A percentile compares a stretch with the other conserved stretches of the same genome.
phyloP scores from a whole-genome alignment of 495 filamentous ascomycete species.

The Lentithecium fluviatile region DNA sequence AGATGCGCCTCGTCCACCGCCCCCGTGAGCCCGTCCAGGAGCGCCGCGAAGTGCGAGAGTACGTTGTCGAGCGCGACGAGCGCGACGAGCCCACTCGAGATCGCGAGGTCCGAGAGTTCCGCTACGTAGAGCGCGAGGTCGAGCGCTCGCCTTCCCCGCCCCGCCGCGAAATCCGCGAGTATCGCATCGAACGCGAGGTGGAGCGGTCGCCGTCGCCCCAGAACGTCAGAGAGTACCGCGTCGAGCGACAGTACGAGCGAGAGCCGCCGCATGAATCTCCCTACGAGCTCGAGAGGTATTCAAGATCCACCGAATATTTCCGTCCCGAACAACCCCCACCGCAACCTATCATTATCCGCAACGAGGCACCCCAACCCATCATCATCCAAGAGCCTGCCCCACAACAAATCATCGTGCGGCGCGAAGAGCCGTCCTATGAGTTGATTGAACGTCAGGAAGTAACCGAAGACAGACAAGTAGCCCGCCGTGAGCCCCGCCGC shows the following conservation, averaged over 20 bases:
- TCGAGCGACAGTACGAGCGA: constrained; percentile 40
- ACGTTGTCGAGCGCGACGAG: constrained; percentile 27
- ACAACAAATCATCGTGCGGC: constrained; percentile 61
- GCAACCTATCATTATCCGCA: constrained; percentile 69
- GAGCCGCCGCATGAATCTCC: constrained; percentile 28
- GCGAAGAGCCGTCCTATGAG: constrained; percentile 65
- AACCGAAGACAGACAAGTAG: constrained; percentile 50
- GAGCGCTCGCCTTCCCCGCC: constrained; percentile 37
- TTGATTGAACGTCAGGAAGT: constrained; percentile 65
- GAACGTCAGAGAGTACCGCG: constrained; percentile 34
- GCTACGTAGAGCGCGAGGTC: constrained; percentile 39
- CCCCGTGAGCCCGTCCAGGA: constrained; percentile 17
- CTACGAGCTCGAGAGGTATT: constrained; percentile 60
- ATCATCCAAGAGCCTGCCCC: constrained; percentile 68
- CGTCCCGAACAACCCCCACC: constrained; percentile 52
- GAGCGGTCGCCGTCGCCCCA: constrained; percentile 35
- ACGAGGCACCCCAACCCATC: constrained; percentile 62
- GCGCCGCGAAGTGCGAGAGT: constrained; percentile 31
- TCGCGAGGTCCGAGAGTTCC: constrained; percentile 34
- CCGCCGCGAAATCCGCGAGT: constrained; percentile 36
- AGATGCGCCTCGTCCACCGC: constrained; percentile 41
- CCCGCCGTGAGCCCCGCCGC: constrained; percentile 39
- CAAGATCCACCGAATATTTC: constrained; percentile 66
- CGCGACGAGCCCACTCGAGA: constrained; percentile 8
- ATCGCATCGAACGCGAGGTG: constrained; percentile 39